Evolutionary conservation across 192 early-diverging fungal genomes (phyloP), one percentile per base, ranked within the genome.

Genomic region (Backusella australiensis): DNA sequence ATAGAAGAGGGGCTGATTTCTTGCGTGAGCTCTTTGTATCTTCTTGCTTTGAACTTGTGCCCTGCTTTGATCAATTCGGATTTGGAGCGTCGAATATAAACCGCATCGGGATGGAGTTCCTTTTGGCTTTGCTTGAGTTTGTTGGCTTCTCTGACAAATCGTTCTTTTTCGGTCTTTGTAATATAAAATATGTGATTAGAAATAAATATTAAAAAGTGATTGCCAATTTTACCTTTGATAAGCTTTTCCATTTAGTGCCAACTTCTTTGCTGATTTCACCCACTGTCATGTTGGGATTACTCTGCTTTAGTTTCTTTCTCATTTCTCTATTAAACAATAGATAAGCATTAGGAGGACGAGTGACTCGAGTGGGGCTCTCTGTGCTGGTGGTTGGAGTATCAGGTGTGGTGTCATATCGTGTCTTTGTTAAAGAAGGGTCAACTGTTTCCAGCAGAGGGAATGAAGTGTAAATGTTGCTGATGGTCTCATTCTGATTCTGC

Each of bases 271-370:
- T 88, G 66, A 90, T 90, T 77, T 90, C 88, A 56, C 85, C 86
- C 1, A 89, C 89, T 6, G 82, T 89, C 82, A 90, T 79, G 69
- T 85, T 87, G 11, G 89, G 87, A 67, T 90, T 86, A 35, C 80
- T 77, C n/a, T 85, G 81, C 67, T 85, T 71, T 34, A 91, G 69
- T 66, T 85, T 83, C 71, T 85, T 81, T 7, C 88, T 83, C 86
- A 89, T 90, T 67, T 89, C 87, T 38, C 85, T 83, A 71, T 89
- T 90, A 53, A 88, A 90, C 32, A 90, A 77, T 35, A 90, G 68
- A 69, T 87, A 90, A 8, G 86, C 86, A 75, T 89, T 90, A 71
- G 87, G 86, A 8, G 88, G 88, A 14, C 89, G 84, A 65, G 81
- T 87, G 32, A 88, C 75, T 59, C 86, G 75, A 42, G 84, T 78